Evolutionary conservation across 495 filamentous ascomycete genomes (phyloP).

Genomic region (Clavariopsis aquatica): DNA sequence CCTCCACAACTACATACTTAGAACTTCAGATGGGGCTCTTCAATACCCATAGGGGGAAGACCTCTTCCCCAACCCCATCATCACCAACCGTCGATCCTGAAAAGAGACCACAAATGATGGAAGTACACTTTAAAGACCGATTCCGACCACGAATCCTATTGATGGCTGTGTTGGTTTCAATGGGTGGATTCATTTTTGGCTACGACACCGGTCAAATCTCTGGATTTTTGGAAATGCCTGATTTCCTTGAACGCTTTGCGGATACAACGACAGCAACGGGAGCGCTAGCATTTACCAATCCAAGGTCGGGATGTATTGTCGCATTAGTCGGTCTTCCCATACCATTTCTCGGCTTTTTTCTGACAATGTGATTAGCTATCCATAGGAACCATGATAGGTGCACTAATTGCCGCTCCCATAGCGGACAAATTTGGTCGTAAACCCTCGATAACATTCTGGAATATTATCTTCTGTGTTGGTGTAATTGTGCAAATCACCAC

Average conservation of each 20-base stretch:
- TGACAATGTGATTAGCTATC: slow-evolving; percentile 17
- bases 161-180: slow-evolving; percentile 35
- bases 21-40: background rate
- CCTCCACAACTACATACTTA: background rate
- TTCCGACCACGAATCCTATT: slow-evolving; percentile 20
- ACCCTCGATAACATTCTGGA: slow-evolving; percentile 29
- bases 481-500: slow-evolving; percentile 40
- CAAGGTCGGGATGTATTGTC: slow-evolving; percentile 27
- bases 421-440: slow-evolving; percentile 37
- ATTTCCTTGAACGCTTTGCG: slow-evolving; percentile 35
- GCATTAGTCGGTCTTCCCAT: slow-evolving; percentile 9
- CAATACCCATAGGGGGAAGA: background rate
- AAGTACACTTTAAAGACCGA: slow-evolving; percentile 6
- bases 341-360: background rate
- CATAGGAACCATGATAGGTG: slow-evolving; percentile 37
- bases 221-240: slow-evolving; percentile 41
- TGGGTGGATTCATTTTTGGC: slow-evolving; percentile 48
- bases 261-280: slow-evolving; percentile 18
- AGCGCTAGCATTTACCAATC: slow-evolving; percentile 17
- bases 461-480: slow-evolving; percentile 37
- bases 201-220: slow-evolving; percentile 50
- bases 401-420: slow-evolving; percentile 33
- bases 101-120: slow-evolving; percentile 17
- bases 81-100: slow-evolving; percentile 14
- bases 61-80: background rate